phyloP scores from a whole-genome alignment of 2,329 filamentous ascomycete genomes.

The Penicillium sp. region DNA sequence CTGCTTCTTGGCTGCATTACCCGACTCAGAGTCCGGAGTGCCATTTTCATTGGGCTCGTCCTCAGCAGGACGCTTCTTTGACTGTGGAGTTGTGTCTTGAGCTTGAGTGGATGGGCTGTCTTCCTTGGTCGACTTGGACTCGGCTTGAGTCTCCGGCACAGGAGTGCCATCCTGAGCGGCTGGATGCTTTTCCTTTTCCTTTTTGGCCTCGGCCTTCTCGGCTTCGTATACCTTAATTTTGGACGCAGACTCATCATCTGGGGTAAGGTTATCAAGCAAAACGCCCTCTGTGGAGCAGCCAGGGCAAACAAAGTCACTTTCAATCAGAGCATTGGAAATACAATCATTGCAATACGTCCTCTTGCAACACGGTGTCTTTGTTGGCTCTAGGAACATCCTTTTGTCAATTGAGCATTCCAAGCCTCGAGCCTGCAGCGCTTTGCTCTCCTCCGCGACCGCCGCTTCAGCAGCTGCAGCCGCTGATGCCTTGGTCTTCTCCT shows the following conservation, averaged over 20 bases:
- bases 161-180: slow-evolving; percentile 27
- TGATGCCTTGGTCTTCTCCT: slow-evolving; percentile 87
- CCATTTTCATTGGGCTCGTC: slow-evolving; percentile 56
- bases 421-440: slow-evolving; percentile 83
- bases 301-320: slow-evolving; percentile 96
- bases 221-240: slow-evolving; percentile 76
- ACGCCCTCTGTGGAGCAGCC: slow-evolving; percentile 88
- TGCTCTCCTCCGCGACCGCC: slow-evolving; percentile 73
- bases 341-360: slow-evolving; percentile 99
- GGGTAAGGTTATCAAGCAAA: slow-evolving; percentile 84
- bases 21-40: slow-evolving; percentile 44
- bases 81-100: slow-evolving; percentile 37
- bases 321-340: slow-evolving; percentile 98
- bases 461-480: slow-evolving; percentile 81
- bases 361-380: slow-evolving; percentile 97
- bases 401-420: slow-evolving; percentile 96
- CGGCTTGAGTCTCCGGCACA: slow-evolving; percentile 14
- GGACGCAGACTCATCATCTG: slow-evolving; percentile 75
- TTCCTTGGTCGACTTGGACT: slow-evolving; percentile 16
- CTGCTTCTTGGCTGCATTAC: slow-evolving; percentile 44
- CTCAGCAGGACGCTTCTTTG: slow-evolving; percentile 83
- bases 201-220: slow-evolving; percentile 51
- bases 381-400: slow-evolving; percentile 96
- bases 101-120: slow-evolving; percentile 35
- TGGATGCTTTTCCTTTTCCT: slow-evolving; percentile 44